Base-by-base conservation (phyloP, 148 eudicot genomes). In the Silene latifolia region DNA sequence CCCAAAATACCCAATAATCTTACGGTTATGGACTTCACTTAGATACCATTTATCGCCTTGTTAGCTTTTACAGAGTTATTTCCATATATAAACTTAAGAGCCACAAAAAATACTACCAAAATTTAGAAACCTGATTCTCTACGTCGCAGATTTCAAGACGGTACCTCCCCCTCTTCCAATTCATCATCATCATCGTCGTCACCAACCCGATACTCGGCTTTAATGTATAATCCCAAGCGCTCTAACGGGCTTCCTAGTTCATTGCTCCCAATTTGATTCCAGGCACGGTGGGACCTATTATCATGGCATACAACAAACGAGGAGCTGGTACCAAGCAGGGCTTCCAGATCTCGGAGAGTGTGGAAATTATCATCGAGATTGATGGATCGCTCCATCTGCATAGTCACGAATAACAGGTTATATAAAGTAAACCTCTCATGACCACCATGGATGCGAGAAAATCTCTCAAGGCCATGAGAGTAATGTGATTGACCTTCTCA, bases 361-460 rank as follows among this genome's bases (percentile, higher is more conserved):
- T 74, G 71, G n/a, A 72, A 59, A 66, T 85, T 87, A 23, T 89
- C 85, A 13, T 82, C 88, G n/a, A 91, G 68, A 39, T 83, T 83
- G 24, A 91, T 92, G 32, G 95, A 83, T 79, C 75, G 89, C 80
- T 89, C 89, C 88, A 93, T 87, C 97, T 93, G 87, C 78, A 86
- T 35, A 39, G 53, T 13, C 17, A 35, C 19, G 47, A 64, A 72
- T n/a, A 14, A 62, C 10, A 2, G 20, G 19, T 69, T 57, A 68
- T 71, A 20, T 29, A 51, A 62, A 53, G 73, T 27, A 63, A 27
- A 51, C 12, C 59, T 56, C 69, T 56, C 61, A 25, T 7, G 17
- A 77, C 27, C 60, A 62, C 67, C 48, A 71, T 65, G 56, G 48
- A 24, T 62, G 51, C 11, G 54, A 70, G 21, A 32, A 10, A 13